Evolutionary conservation across 2,329 filamentous ascomycete genomes (phyloP), one percentile per base, ranked within the genome.

Genomic region (Dactylellina drechsleri): DNA sequence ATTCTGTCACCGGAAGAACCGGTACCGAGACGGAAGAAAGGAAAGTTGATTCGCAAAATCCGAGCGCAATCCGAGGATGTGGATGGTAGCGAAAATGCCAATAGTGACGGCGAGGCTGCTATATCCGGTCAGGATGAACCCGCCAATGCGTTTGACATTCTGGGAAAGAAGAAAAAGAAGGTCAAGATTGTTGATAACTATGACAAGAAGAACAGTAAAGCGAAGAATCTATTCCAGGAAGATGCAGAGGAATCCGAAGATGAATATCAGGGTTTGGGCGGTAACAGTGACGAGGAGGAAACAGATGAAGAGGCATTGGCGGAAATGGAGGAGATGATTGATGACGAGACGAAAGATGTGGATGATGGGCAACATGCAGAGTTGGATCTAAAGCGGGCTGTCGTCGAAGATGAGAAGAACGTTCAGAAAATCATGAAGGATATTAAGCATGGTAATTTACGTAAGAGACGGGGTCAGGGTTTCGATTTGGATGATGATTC

Each of bases 191-290:
- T 36, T 5, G 84, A 86, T 15, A 84, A 85, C 0, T 96, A 93
- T 79, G 87, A 97, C 83, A 92, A 90, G 82, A 93, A 92, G 82
- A 93, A 91, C 81, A 96, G 92, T 83, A 90, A 91, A 80, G 94
- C 93, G 0, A 93, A 89, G 79, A 89, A 90, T 23, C 91, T 97
- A 86, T 86, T 99, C 43, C 88, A 98, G 77, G 95, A 97, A 78
- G 93, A 96, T 81, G 94, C 95, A 75, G 92, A 97, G 79, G 95
- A 99, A 83, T 99, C 95, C 0, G 96, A 99, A 81, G 95, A 99
- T 81, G 95, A 99, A 82, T 99, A 98, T 81, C 94, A 93, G 45
- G 95, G 95, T 3, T 85, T 99, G 8, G 95, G 95, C 78, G 95
- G 95, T 77, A 90, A 85, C 10, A 94, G 93, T 82, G 93, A 94